phyloP scores from a whole-genome alignment of 2,329 filamentous ascomycete genomes.

The Claviceps quebecensis region DNA sequence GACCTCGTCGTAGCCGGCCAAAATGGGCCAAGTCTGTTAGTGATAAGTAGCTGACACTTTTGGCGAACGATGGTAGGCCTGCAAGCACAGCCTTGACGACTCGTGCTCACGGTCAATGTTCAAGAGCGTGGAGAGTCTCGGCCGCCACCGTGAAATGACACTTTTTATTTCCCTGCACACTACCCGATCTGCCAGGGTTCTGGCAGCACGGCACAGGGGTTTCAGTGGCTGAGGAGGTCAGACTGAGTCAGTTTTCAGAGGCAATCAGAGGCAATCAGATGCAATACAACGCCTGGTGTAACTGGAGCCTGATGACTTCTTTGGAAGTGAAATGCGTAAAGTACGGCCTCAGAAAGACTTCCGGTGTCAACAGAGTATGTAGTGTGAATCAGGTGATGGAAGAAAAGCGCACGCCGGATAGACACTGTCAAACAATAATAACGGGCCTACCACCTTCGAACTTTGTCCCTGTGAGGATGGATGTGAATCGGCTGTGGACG shows the following conservation, averaged over 20 bases:
- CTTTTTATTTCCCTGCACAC: slow-evolving; percentile 17
- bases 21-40: neutral
- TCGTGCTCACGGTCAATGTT: slow-evolving; percentile 25
- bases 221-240: slow-evolving; percentile 16
- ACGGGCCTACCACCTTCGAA: neutral
- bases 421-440: neutral
- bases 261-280: slow-evolving; percentile 1
- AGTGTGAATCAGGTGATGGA: neutral
- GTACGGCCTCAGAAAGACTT: neutral
- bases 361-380: neutral
- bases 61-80: slow-evolving; percentile 14
- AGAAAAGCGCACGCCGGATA: neutral
- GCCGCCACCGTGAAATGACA: slow-evolving; percentile 21
- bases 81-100: slow-evolving; percentile 22
- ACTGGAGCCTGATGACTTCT: neutral
- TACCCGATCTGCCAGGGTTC: slow-evolving; percentile 20
- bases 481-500: slow-evolving; percentile 3
- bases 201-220: slow-evolving; percentile 25
- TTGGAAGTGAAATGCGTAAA: neutral
- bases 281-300: slow-evolving; percentile 2
- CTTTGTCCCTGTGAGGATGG: neutral
- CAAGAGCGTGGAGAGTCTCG: slow-evolving; percentile 22
- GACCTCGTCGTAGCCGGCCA: slow-evolving; percentile 10
- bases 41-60: neutral
- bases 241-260: slow-evolving; percentile 9